Evolutionary conservation across 2,329 filamentous ascomycete genomes (phyloP).

Genomic region (Aureobasidium sp.): DNA sequence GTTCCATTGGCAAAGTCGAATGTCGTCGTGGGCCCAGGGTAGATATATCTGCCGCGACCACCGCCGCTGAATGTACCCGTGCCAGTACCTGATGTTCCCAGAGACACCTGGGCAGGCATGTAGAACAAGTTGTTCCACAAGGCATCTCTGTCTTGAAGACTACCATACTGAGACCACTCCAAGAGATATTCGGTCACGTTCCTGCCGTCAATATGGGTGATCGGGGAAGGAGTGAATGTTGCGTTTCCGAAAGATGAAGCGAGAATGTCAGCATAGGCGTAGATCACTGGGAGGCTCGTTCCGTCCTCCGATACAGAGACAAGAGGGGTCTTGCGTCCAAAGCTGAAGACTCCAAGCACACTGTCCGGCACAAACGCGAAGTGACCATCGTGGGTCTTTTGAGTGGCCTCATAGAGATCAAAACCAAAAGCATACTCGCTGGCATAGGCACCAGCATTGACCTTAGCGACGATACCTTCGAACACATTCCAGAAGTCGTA

Average conservation of each 20-base stretch:
- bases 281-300: conserved; percentile 51
- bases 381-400: conserved; percentile 58
- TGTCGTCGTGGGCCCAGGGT: conserved; percentile 38
- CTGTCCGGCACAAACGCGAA: conserved; percentile 51
- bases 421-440: conserved; percentile 41
- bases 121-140: conserved; percentile 49
- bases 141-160: conserved; percentile 46
- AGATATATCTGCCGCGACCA: conserved; percentile 37
- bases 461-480: conserved; percentile 34
- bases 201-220: conserved; percentile 52
- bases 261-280: conserved; percentile 45
- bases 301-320: conserved; percentile 58
- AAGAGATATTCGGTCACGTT: conserved; percentile 46
- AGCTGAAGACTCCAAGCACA: conserved; percentile 47
- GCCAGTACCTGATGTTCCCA: conserved; percentile 34
- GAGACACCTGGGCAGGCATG: conserved; percentile 36
- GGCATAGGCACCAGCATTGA: conserved; percentile 30
- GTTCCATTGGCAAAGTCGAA: conserved; percentile 42
- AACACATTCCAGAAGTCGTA: conserved; percentile 37
- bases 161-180: conserved; percentile 41
- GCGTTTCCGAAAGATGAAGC: conserved; percentile 34
- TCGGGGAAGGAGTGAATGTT: conserved; percentile 40
- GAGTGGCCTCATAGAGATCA: conserved; percentile 48
- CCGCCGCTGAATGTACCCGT: conserved; percentile 40
- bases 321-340: conserved; percentile 42